phyloP scores from a whole-genome alignment of 148 eudicot species.

The Rhododendron griersonianum region DNA sequence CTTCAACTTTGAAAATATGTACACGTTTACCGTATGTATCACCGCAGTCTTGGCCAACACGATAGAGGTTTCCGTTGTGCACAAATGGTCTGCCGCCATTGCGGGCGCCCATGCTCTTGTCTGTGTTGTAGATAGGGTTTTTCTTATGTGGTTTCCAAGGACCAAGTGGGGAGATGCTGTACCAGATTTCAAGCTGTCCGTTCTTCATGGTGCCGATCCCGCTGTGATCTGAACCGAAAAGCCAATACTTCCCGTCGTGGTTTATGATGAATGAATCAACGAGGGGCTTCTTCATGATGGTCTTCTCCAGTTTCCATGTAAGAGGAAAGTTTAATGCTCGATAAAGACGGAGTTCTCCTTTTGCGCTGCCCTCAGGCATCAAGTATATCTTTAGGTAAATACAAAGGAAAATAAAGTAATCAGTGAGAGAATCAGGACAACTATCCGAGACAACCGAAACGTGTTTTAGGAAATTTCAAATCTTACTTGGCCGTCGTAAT shows the following conservation, averaged over 20 bases:
- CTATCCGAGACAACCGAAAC: neutral
- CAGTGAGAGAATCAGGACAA: neutral
- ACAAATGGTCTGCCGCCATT: conserved; percentile 93
- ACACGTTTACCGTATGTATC: conserved; percentile 75
- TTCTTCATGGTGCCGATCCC: conserved; percentile 65
- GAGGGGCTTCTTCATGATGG: conserved; percentile 72
- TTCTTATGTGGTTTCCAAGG: conserved; percentile 90
- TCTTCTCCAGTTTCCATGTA: conserved; percentile 69
- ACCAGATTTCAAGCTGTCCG: conserved; percentile 91
- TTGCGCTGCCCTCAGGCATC: conserved; percentile 92
- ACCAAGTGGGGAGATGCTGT: conserved; percentile 81
- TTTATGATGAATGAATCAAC: conserved; percentile 72
- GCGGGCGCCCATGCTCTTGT: conserved; percentile 69
- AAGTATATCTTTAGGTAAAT: conserved; percentile 52
- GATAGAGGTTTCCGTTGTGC: conserved; percentile 64
- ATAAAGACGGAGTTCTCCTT: conserved; percentile 85
- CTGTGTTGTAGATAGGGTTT: conserved; percentile 64
- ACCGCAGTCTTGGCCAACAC: conserved; percentile 89
- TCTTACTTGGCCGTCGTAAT: conserved; percentile 66
- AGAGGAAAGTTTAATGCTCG: conserved; percentile 66
- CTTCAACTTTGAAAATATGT: conserved; percentile 62
- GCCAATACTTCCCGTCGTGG: conserved; percentile 66
- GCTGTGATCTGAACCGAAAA: conserved; percentile 88
- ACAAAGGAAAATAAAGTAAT: neutral
- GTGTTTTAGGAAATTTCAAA: neutral